Evolutionary conservation across 108 stramenopile species (phyloP), one percentile per base, ranked within the genome.

Genomic region (Aurantiochytrium sp.): DNA sequence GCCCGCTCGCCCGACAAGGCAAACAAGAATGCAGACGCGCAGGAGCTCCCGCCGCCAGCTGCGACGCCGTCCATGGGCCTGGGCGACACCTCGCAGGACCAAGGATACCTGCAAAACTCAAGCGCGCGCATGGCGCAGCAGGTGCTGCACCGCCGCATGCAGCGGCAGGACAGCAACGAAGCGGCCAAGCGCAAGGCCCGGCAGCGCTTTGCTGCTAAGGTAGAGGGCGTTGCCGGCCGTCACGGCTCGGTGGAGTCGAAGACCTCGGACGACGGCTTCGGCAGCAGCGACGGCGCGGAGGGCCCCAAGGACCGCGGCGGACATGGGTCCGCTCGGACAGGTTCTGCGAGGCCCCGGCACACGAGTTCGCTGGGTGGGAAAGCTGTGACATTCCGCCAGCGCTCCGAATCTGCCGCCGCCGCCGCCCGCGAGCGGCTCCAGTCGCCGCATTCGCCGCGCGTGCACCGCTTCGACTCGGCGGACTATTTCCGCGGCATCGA

Each of bases 381-480:
- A 54, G 53, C 53, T 54, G 53, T 54, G 17, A 54, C 53, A 12
- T 54, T 19, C 53, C 53, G 53, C 21, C 12, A 65, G 8, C 6
- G 19, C 10, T 34, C 27, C 12, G 22, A 65, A 27, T 30, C 59
- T 34, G 27, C 59, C 12, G 34, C 59, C 10, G 34, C 59, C 10
- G 59, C 59, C 19, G 59, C 59, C 1, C 15, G 24, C 10, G 3
- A 65, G 59, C 59, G 59, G 0, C 19, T 65, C 15, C 59, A 27
- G 15, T 8, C 3, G 27, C 32, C 27, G 59, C 59, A 65, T 65
- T 65, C 59, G 34, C 59, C 59, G 34, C 59, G 59, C 22, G 59
- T 65, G 59, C 59, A 65, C 24, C 73, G 73, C 45, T 81, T 81
- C 73, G 73, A 81, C 39, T 81, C 73, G n/a, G 73, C 73, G 17